Percentiles rank a stretch among this genome's conserved stretches.
Conservation (phyloP, 1,284 basidiomycete genomes). For the Leccinum pachyderme region DNA sequence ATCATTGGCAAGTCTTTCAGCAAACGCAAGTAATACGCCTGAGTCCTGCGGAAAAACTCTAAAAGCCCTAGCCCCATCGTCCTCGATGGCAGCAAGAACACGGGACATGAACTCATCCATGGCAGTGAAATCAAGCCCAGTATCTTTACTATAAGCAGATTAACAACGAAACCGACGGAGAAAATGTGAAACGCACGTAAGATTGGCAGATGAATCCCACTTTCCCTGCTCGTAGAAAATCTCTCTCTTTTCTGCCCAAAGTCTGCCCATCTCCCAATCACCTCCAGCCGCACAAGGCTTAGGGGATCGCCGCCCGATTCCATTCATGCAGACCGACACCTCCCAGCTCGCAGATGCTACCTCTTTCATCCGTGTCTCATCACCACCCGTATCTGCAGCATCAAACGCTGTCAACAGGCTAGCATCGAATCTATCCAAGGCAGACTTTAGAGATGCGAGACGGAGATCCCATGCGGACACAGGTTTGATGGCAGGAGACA, state of each 20-base stretch:
- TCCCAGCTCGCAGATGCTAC: constrained; percentile 85
- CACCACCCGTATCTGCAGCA: constrained; percentile 58
- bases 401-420: constrained; percentile 84
- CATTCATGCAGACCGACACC: constrained; percentile 48
- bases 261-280: constrained; percentile 90
- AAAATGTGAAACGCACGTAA: constrained; percentile 15
- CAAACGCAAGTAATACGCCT: constrained; percentile 71
- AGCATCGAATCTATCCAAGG: constrained; percentile 87
- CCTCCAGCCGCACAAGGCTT: constrained; percentile 30
- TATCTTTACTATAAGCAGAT: constrained; percentile 21
- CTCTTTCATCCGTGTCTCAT: constrained; percentile 74
- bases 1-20: constrained; percentile 74
- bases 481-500: constrained; percentile 66
- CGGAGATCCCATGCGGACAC: constrained; percentile 64
- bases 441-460: constrained; percentile 66
- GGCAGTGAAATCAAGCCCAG: constrained; percentile 62
- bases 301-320: constrained; percentile 35
- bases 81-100: constrained; percentile 62
- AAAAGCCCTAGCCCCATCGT: constrained; percentile 79
- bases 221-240: constrained; percentile 85
- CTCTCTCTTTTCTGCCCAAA: constrained; percentile 92
- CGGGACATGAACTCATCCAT: constrained; percentile 90
- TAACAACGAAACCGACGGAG: neutral
- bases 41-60: constrained; percentile 83
- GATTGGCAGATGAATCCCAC: constrained; percentile 59